Evolutionary conservation across 257 asterid species (phyloP).

Genomic region (Gardenia jasminoides): DNA sequence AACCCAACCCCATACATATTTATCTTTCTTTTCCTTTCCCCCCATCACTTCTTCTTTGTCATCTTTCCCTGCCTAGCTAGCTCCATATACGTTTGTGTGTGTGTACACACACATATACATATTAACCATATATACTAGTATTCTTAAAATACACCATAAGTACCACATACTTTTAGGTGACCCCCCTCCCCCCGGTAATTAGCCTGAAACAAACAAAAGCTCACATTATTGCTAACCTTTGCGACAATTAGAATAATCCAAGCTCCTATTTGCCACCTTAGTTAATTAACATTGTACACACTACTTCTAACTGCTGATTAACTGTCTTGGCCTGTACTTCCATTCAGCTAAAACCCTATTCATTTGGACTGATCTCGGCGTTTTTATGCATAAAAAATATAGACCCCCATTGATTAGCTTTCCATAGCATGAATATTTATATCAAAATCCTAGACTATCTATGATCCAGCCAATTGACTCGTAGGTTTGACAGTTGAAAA

Average conservation of each 20-base stretch:
- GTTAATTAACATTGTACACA: not conserved
- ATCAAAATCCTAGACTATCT: not conserved
- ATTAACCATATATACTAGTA: not conserved
- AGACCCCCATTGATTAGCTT: not conserved
- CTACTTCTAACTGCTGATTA: constrained; percentile 12
- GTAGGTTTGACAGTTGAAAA: constrained; percentile 4
- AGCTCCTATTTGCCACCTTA: not conserved
- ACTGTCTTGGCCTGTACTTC: constrained; percentile 16
- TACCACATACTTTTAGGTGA: not conserved
- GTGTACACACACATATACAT: no score
- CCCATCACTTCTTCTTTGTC: constrained; percentile 19
- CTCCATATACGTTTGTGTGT: not conserved
- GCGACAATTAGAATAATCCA: constrained; percentile 8
- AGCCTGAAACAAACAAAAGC: constrained; percentile 8
- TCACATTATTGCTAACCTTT: not conserved
- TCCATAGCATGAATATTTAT: not conserved
- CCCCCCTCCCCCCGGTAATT: not conserved
- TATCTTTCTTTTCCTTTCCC: constrained; percentile 1
- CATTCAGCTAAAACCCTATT: not conserved
- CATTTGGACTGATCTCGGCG: not conserved
- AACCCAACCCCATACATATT: not conserved
- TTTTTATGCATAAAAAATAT: not conserved
- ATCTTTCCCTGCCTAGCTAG: not conserved
- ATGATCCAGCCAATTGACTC: not conserved
- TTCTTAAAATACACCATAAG: not conserved